Conservation (phyloP, 306 rosid species). For the Cicer bijugum region DNA sequence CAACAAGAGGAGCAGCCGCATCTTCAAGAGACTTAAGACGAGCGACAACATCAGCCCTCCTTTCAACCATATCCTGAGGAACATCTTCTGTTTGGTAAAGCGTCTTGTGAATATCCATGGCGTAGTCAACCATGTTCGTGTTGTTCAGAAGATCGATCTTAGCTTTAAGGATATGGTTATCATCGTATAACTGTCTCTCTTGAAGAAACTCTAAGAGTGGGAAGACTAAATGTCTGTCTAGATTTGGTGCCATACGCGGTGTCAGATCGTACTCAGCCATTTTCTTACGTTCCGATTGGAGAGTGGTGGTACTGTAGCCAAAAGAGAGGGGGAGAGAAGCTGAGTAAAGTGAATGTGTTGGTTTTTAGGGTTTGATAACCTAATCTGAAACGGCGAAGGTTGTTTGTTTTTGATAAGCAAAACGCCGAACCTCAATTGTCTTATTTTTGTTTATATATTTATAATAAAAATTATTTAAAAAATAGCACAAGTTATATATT, state of each 20-base stretch:
- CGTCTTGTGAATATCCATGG: conserved; percentile 91
- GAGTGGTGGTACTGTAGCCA: not conserved
- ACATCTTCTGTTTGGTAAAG: conserved; percentile 90
- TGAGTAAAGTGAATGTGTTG: not conserved
- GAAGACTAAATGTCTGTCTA: conserved; percentile 84
- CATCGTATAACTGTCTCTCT: conserved; percentile 71
- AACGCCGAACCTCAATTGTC: no score
- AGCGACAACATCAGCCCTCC: conserved; percentile 45
- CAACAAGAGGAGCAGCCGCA: conserved; percentile 85
- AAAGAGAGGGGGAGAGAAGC: not conserved
- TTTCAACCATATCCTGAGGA: conserved; percentile 64
- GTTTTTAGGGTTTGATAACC: no score
- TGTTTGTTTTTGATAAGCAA: no score
- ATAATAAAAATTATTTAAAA: no score
- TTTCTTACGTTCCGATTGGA: not conserved
- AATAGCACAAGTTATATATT: no score
- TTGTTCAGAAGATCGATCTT: conserved; percentile 89
- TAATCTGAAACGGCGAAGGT: no score
- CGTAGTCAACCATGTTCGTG: conserved; percentile 96
- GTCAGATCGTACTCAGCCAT: conserved; percentile 92
- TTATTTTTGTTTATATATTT: no score
- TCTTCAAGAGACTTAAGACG: conserved; percentile 57
- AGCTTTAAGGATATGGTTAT: conserved; percentile 79
- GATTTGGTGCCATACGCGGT: conserved; percentile 79
- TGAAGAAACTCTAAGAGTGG: conserved; percentile 91